Evolutionary conservation across 1,284 basidiomycete species (phyloP).

Genomic region (Ustilago nuda): DNA sequence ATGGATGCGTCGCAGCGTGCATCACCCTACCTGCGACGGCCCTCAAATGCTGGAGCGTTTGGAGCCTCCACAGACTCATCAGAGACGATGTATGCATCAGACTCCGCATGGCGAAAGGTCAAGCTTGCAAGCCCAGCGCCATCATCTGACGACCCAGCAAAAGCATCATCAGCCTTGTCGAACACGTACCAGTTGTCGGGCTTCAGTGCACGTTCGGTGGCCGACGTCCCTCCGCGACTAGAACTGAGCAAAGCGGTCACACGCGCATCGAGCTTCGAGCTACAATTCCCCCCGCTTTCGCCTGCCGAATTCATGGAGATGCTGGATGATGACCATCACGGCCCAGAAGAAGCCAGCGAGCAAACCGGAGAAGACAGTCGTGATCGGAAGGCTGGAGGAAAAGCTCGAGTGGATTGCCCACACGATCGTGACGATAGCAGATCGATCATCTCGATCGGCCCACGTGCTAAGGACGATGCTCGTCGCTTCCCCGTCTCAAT

Average conservation of each 20-base stretch:
- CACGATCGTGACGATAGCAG: slow-evolving; percentile 24
- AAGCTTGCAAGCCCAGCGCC: background rate
- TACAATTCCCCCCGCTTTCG: slow-evolving; percentile 10
- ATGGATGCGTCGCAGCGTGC: background rate
- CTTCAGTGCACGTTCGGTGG: slow-evolving; percentile 5
- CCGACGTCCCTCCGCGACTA: slow-evolving; percentile 21
- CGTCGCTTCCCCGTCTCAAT: slow-evolving; percentile 60
- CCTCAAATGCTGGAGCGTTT: background rate
- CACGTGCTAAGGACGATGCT: slow-evolving; percentile 46
- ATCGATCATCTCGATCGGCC: slow-evolving; percentile 45
- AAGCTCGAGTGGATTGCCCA: background rate
- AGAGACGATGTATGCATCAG: background rate
- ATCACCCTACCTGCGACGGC: slow-evolving; percentile 6
- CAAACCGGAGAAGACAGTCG: background rate
- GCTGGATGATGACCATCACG: slow-evolving; percentile 17
- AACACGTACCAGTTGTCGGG: background rate
- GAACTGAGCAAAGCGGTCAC: slow-evolving; percentile 13
- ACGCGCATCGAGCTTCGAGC: slow-evolving; percentile 1
- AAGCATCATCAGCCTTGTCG: background rate
- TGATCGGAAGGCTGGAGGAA: background rate
- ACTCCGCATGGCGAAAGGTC: background rate
- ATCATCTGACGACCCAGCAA: background rate
- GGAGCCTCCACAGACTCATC: background rate
- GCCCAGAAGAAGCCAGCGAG: background rate
- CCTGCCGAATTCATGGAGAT: slow-evolving; percentile 28